Evolutionary conservation across 176 grass and related monocot genomes (phyloP), one percentile per base, ranked within the genome.

Genomic region (Calamus simplicifolius): DNA sequence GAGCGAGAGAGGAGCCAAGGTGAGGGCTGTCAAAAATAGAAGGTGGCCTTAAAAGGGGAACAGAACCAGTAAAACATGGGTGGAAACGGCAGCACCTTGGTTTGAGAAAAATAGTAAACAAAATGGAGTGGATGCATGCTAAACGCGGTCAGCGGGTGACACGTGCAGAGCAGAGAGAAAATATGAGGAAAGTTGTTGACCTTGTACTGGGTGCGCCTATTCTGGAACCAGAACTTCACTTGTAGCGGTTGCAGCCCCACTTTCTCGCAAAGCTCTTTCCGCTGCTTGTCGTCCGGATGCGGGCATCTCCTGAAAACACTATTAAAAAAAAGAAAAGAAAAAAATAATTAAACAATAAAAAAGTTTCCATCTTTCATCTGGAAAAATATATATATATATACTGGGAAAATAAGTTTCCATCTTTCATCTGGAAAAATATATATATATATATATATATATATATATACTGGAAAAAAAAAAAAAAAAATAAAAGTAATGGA

Each of bases 161-260:
- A 6, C 1, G 23, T 4, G 10, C 1, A 28, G 21, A 58, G 4
- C 3, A 28, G 35, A 43, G 2, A 13, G 35, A 43, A 13, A 13
- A 4, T 5, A 3, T 17, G 4, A 8, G 13, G 27, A 15, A 26
- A 58, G 18, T 0, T 58, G 19, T 26, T 28, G 50, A 77, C 74
- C 74, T 69, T 77, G 7, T 48, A 18, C 38, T 77, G 74, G 14
- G 64, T 77, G 38, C 74, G 51, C 21, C 69, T 77, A 50, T 77
- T 77, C 51, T 77, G 74, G 25, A 77, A 77, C 74, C 74, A 77
- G 38, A 77, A 77, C 56, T 77, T 77, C 25, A 77, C 64, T 48
- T 77, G 74, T 10, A 54, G 55, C 2, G 64, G 64, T 28, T 31
- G 21, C 14, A 77, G 15, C 4, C 57, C 49, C 6, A 77, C 16